These are phyloP conservation scores for Meripilus lineatus DNA, from an alignment of 1,284 basidiomycete genomes.

Conservation along the genomic window DNA sequence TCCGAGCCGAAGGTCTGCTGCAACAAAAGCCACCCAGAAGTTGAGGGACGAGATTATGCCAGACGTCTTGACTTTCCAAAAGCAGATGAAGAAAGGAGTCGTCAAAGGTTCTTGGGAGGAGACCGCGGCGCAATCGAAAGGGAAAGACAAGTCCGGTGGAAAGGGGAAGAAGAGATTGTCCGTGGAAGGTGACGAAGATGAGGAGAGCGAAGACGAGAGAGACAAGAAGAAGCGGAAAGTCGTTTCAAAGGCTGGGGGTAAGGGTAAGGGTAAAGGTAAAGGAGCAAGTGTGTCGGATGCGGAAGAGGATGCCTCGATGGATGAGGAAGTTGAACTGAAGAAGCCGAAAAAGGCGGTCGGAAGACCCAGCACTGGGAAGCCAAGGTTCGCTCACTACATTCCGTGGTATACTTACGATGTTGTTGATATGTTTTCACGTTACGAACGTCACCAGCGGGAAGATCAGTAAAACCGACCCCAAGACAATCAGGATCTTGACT, in stretches of 20 bases:
- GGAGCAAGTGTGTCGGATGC: too few species aligned
- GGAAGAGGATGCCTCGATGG: too few species aligned
- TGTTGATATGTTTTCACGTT: not conserved
- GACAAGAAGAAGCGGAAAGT: conserved; percentile 31
- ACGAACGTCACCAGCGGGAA: not conserved
- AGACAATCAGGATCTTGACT: conserved; percentile 45
- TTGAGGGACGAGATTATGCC: conserved; percentile 71
- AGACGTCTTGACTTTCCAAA: conserved; percentile 65
- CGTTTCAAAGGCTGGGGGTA: conserved; percentile 8
- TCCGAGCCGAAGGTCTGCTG: conserved; percentile 51
- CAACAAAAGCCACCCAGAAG: conserved; percentile 56
- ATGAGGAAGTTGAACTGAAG: conserved; percentile 15
- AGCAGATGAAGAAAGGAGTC: conserved; percentile 49
- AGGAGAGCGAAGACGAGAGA: conserved; percentile 24
- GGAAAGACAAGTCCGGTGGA: conserved; percentile 19
- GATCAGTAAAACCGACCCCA: conserved; percentile 1
- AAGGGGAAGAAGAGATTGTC: conserved; percentile 28
- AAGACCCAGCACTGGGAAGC: conserved; percentile 2
- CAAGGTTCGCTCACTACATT: not conserved
- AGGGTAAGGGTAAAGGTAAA: conserved; percentile 18
- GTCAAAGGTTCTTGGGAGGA: conserved; percentile 25
- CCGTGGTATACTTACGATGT: not conserved
- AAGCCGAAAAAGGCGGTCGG: conserved; percentile 8
- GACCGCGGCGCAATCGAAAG: conserved; percentile 13
- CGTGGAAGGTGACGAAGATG: conserved; percentile 20